Evolutionary conservation across 495 filamentous ascomycete genomes (phyloP), one percentile per base, ranked within the genome.

Genomic region (Podospora appendiculata): DNA sequence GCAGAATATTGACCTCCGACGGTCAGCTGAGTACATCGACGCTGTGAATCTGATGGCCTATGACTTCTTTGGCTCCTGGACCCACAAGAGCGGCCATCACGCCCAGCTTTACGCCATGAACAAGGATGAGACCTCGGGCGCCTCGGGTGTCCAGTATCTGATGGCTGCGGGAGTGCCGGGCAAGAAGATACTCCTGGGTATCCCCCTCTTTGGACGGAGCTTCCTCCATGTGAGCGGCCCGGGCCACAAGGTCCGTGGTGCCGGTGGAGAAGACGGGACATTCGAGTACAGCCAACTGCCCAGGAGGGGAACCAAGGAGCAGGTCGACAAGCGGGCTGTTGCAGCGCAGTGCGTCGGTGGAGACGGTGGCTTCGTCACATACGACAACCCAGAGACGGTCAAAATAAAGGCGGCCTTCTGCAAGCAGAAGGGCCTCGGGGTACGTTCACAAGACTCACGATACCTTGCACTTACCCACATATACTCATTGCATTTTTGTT

Each of bases 41-140:
- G 78, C 84, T 50, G 72, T 95, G 61, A 94, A 94, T 60, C 67
- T 95, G 18, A 91, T 86, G 79, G 79, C 87, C 6, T 95, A 94
- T 62, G 90, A 95, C 65, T 95, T 94, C 66, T 79, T 79, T n/a
- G 89, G 89, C 1, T 78, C 86, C 1, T 93, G 89, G 90, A 76
- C 79, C 3, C 63, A 74, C 41, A 70, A 77, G 48, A 79, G 80
- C 36, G 89, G 87, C 13, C 87, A 94, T 65, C 89, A 94, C 38
- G 81, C 89, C 14, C 88, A 92, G 61, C 79, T 95, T 2, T 89
- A 83, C 60, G 74, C 84, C 11, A 79, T 82, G 32, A 66, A 63
- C 45, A 68, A 71, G 38, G 78, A 78, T 36, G 77, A 76, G 18
- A 69, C 78, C 11, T 92, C 87, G 8, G 84, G 80, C 17, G 76